These are phyloP conservation scores for Pleurotus pulmonarius DNA, from an alignment of 768 basidiomycete species.

Conservation along the genomic window DNA sequence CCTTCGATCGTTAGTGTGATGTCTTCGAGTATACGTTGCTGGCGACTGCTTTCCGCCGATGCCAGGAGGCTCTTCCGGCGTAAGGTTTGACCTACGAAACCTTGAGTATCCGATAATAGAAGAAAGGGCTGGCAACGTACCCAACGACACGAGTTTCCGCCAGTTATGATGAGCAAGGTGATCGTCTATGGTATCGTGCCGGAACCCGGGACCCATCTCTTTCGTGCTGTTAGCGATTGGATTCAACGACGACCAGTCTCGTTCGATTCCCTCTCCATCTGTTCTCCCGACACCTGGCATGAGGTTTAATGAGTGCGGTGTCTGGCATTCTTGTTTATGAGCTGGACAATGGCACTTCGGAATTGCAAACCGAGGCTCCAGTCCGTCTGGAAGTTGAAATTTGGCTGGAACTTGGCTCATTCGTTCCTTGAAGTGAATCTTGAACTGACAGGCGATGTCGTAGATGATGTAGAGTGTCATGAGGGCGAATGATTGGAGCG, in stretches of 20 bases:
- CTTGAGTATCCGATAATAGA: too few species aligned
- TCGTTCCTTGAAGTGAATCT: not conserved
- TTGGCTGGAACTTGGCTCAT: not conserved
- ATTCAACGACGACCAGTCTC: constrained; percentile 25
- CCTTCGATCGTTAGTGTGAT: not conserved
- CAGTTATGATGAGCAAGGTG: constrained; percentile 19
- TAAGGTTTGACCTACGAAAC: constrained; percentile 3
- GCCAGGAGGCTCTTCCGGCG: constrained; percentile 8
- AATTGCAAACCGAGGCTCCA: not conserved
- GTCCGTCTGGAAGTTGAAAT: not conserved
- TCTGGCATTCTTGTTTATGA: constrained; percentile 9
- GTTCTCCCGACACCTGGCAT: constrained; percentile 16
- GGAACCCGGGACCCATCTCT: not conserved
- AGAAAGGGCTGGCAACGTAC: too few species aligned
- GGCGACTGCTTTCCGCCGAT: constrained; percentile 6
- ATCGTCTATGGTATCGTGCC: constrained; percentile 24
- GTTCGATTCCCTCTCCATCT: constrained; percentile 30
- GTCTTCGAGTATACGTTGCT: constrained; percentile 2
- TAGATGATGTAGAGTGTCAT: not conserved
- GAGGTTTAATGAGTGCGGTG: constrained; percentile 8
- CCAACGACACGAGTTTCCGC: constrained; percentile 9
- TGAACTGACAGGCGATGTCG: not conserved
- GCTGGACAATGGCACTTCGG: constrained; percentile 11
- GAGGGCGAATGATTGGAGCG: not conserved
- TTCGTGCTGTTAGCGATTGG: not conserved